Evolutionary conservation across 805 yeast species (phyloP).

Genomic region (Starmerella roubikii): DNA sequence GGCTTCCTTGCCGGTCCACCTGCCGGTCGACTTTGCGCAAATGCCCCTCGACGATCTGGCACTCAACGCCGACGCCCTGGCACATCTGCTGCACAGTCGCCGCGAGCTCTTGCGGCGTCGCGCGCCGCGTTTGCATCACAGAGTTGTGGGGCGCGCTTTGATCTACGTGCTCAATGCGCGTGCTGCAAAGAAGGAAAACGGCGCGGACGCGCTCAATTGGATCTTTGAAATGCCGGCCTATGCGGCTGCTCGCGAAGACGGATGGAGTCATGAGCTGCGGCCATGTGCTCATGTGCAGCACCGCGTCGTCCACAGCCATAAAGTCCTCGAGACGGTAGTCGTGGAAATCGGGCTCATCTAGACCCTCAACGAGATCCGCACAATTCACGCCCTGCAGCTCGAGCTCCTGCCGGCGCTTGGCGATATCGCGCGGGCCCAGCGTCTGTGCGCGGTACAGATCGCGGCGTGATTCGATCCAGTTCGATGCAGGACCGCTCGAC

Average conservation of each 20-base stretch:
- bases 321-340: conserved; percentile 22
- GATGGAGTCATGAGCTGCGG: conserved; percentile 36
- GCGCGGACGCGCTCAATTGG: conserved; percentile 54
- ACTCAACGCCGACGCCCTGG: conserved; percentile 51
- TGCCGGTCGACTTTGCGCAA: conserved; percentile 48
- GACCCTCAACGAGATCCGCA: conserved; percentile 11
- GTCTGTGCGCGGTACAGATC: conserved; percentile 65
- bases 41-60: conserved; percentile 71
- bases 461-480: conserved; percentile 41
- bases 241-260: conserved; percentile 40
- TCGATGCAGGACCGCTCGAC: conserved; percentile 6
- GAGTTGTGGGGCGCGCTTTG: conserved; percentile 20
- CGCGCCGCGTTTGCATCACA: conserved; percentile 36
- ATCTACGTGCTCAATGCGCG: conserved; percentile 38
- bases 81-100: conserved; percentile 64
- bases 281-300: conserved; percentile 26
- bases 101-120: conserved; percentile 59
- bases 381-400: conserved; percentile 19
- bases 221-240: conserved; percentile 39
- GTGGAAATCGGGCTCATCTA: conserved; percentile 15
- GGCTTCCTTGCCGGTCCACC: no score
- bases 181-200: conserved; percentile 46
- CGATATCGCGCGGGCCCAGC: conserved; percentile 49
- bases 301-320: conserved; percentile 22
- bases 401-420: conserved; percentile 47